A percentile compares a stretch with the other conserved stretches of the same genome.
Conservation (phyloP, 225 moss, liverwort and hornwort species). For the Takakia lepidozioides region DNA sequence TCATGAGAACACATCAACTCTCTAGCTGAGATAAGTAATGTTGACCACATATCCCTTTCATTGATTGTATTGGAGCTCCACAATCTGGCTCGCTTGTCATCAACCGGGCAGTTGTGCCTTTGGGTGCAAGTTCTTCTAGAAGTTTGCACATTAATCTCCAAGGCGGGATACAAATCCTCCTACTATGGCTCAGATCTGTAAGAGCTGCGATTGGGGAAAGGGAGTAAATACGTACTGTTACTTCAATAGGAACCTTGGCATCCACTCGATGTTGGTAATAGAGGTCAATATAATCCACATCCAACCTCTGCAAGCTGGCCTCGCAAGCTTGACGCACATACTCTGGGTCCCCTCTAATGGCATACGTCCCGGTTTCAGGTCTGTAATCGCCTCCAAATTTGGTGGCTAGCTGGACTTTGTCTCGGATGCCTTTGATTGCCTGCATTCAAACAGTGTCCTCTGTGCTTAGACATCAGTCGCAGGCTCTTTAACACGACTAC, state of each 20-base stretch:
- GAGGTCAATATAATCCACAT: slow-evolving; percentile 20
- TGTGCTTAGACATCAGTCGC: too few species aligned
- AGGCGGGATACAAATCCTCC: too few species aligned
- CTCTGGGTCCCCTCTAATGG: slow-evolving; percentile 9
- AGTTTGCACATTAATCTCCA: too few species aligned
- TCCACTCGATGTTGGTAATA: slow-evolving; percentile 28
- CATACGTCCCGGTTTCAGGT: not conserved
- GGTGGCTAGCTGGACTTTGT: slow-evolving; percentile 16
- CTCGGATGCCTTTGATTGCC: slow-evolving; percentile 16
- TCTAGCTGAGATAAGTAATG: not conserved
- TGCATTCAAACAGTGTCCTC: not conserved
- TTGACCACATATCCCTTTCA: not conserved
- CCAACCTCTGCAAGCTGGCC: slow-evolving; percentile 17
- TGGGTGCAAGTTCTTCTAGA: too few species aligned
- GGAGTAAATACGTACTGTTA: slow-evolving; percentile 6
- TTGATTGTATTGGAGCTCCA: too few species aligned
- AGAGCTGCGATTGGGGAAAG: not conserved
- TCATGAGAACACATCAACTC: not conserved
- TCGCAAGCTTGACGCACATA: slow-evolving; percentile 10
- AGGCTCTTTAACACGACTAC: too few species aligned
- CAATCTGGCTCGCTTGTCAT: too few species aligned
- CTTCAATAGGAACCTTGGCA: slow-evolving; percentile 15
- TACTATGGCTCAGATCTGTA: not conserved
- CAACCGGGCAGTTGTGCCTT: too few species aligned
- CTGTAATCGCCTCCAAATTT: slow-evolving; percentile 2